Evolutionary conservation across 192 early-diverging fungal species (phyloP), one percentile per base, ranked within the genome.

Genomic region (Entomortierella parvispora): DNA sequence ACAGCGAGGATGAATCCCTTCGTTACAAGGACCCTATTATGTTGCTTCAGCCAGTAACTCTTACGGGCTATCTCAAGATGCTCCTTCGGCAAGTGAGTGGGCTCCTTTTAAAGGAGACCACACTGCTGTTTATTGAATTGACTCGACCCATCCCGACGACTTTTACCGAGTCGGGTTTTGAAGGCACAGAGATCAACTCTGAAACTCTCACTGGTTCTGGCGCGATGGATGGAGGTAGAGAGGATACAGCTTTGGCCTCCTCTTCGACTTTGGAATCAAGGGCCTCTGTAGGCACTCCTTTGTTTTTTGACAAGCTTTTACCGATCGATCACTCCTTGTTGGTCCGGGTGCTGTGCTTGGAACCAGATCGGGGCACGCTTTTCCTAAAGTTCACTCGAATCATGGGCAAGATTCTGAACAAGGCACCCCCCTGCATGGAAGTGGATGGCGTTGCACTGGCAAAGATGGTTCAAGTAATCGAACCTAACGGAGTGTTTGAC

Each of bases 381-480:
- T 68, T 77, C 31, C n/a, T 77, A 15, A 26, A 60, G 26, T 68
- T 77, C 18, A 68, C 74, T 12, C 60, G 74, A 1, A 31, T 68
- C 4, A 68, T 68, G 66, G 65, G 47, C 6, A 66, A 62, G 37
- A 77, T 77, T 31, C 33, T 77, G 3, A 25, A 68, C 23, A 51
- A 45, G 4, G 56, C 74, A 0, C 74, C 74, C 5, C 51, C 57
- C n/a, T 59, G 68, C 6, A 68, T 77, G 65, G 74, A 77, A 8
- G 42, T 77, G n/a, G 66, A 77, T 15, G 74, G 65, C 18, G 68
- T 77, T 57, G 65, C 74, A 3, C 25, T 77, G 17, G 62, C 74
- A 29, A 77, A 68, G 15, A 68, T 77, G 66, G 74, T 68, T 10
- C 74, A 77, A 25, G 74, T 77, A 0, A 65, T 77, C 4, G 74